Conservation (phyloP, 768 basidiomycete genomes). For the Gelatoporia subvermispora region DNA sequence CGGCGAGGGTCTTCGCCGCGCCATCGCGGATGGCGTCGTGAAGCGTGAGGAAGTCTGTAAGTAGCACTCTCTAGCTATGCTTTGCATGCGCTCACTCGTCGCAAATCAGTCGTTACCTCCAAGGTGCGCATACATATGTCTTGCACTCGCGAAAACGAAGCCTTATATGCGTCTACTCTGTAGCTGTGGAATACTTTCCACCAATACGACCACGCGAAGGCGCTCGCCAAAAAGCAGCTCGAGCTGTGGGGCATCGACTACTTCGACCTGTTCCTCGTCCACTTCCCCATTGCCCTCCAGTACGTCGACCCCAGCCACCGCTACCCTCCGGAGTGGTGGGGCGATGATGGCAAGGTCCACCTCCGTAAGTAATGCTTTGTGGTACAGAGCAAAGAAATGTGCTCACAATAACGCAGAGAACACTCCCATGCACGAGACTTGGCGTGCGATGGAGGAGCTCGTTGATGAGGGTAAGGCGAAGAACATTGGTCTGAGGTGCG, state of each 20-base stretch:
- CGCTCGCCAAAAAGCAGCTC: constrained; percentile 52
- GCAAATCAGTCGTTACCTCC: constrained; percentile 66
- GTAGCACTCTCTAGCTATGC: constrained; percentile 21
- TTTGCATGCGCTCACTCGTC: not conserved
- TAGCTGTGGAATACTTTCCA: constrained; percentile 91
- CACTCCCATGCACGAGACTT: constrained; percentile 76
- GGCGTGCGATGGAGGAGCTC: constrained; percentile 76
- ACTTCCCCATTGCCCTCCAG: constrained; percentile 80
- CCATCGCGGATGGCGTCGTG: constrained; percentile 77
- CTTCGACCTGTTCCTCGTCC: constrained; percentile 77
- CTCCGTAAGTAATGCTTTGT: constrained; percentile 37
- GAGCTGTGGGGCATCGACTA: constrained; percentile 80
- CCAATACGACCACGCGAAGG: constrained; percentile 55
- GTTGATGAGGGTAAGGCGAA: constrained; percentile 65
- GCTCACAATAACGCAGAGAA: constrained; percentile 36
- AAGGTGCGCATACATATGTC: constrained; percentile 47
- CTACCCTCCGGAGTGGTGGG: constrained; percentile 83
- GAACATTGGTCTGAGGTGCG: constrained; percentile 75
- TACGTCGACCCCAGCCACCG: constrained; percentile 73
- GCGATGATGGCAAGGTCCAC: constrained; percentile 64
- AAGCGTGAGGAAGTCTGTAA: constrained; percentile 84
- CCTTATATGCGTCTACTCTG: constrained; percentile 3
- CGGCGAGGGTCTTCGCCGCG: constrained; percentile 71
- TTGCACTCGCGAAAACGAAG: not conserved
- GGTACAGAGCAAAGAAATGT: not conserved